These are phyloP conservation scores for Gyromitra esculenta DNA, from an alignment of 2,329 filamentous ascomycete genomes.

Conservation along the genomic window DNA sequence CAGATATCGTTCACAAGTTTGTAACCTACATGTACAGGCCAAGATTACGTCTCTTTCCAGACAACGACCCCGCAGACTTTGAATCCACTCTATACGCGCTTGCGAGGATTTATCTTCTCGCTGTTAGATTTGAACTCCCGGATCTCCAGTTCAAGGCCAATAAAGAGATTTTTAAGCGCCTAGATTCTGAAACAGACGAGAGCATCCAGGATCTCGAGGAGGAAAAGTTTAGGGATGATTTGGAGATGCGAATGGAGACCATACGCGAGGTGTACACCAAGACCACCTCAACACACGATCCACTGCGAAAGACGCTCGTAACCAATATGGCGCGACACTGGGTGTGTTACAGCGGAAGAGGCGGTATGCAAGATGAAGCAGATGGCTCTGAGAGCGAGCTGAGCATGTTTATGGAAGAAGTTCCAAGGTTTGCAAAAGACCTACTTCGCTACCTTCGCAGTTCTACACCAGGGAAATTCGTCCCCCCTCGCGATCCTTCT, in stretches of 20 bases:
- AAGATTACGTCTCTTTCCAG: not conserved
- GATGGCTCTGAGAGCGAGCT: constrained; percentile 19
- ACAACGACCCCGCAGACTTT: not conserved
- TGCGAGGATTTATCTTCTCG: constrained; percentile 22
- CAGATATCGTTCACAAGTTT: constrained; percentile 4
- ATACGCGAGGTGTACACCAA: constrained; percentile 2
- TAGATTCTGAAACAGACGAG: not conserved
- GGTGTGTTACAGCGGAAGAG: constrained; percentile 3
- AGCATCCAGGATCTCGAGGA: not conserved
- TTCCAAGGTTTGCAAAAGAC: constrained; percentile 17
- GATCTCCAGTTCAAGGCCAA: constrained; percentile 1
- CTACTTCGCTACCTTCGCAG: not conserved
- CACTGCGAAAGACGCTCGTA: constrained; percentile 15
- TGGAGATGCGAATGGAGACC: not conserved
- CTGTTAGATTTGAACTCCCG: not conserved
- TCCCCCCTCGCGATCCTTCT: not conserved
- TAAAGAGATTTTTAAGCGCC: not conserved
- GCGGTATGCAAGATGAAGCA: not conserved
- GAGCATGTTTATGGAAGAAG: constrained; percentile 14
- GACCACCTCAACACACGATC: not conserved
- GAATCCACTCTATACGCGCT: not conserved
- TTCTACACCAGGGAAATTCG: not conserved
- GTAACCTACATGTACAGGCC: constrained; percentile 7
- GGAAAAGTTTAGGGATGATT: not conserved
- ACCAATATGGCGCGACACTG: constrained; percentile 22